phyloP scores from a whole-genome alignment of 2,329 filamentous ascomycete genomes.

The Aspergillus novoparasiticus region DNA sequence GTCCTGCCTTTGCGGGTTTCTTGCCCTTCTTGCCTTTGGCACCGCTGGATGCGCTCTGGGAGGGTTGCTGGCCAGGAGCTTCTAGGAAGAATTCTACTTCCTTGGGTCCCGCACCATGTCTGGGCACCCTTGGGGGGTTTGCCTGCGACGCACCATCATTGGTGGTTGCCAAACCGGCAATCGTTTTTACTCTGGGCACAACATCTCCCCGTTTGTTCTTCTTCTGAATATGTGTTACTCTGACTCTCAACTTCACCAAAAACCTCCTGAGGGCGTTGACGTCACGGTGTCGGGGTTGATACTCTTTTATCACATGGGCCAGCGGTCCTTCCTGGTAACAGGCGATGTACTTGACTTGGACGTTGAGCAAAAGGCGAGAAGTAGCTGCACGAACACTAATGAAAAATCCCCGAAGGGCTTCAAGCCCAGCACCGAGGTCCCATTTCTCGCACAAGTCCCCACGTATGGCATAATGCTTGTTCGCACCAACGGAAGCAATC shows the following conservation, averaged over 20 bases:
- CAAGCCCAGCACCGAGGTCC: conserved; percentile 54
- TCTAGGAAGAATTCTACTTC: conserved; percentile 59
- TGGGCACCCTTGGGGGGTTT: conserved; percentile 40
- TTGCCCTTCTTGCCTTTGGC: conserved; percentile 28
- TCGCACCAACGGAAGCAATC: conserved; percentile 54
- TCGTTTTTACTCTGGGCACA: conserved; percentile 48
- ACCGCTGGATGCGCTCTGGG: conserved; percentile 7
- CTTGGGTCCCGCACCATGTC: conserved; percentile 51
- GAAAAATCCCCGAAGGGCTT: conserved; percentile 64
- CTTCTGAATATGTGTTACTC: conserved; percentile 42
- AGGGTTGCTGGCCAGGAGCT: conserved; percentile 20
- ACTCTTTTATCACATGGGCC: conserved; percentile 36
- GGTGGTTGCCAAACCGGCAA: conserved; percentile 48
- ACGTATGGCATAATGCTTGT: conserved; percentile 54
- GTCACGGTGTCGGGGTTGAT: conserved; percentile 26
- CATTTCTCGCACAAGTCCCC: conserved; percentile 33
- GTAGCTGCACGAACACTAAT: conserved; percentile 63
- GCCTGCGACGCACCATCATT: conserved; percentile 37
- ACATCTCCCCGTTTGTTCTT: conserved; percentile 37
- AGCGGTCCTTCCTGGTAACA: conserved; percentile 57
- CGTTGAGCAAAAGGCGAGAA: conserved; percentile 61
- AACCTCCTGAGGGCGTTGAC: conserved; percentile 32
- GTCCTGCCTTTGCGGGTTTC: conserved; percentile 33
- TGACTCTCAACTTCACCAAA: conserved; percentile 46
- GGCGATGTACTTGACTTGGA: conserved; percentile 63